Conservation (phyloP, 805 yeast species). For the Cyberlindnera misumaiensis region DNA sequence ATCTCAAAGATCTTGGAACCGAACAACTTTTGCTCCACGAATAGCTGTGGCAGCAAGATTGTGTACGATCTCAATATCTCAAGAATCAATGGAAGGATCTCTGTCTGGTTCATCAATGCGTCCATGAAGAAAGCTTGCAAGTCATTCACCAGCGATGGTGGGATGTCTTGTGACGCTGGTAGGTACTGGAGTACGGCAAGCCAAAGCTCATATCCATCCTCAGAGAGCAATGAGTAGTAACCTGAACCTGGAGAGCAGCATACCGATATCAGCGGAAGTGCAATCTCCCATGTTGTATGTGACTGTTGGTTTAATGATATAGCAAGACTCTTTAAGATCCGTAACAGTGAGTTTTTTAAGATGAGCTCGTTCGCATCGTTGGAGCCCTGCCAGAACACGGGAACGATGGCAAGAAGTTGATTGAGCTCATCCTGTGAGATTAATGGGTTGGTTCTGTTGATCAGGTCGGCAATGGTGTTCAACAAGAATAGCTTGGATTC, state of each 20-base stretch:
- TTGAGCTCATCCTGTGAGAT: constrained; percentile 44
- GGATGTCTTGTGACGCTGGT: constrained; percentile 29
- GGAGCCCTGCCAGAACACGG: constrained; percentile 68
- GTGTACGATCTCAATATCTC: constrained; percentile 60
- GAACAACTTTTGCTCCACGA: constrained; percentile 31
- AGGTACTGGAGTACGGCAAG: constrained; percentile 56
- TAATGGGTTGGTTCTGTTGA: constrained; percentile 60
- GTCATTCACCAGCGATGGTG: constrained; percentile 15
- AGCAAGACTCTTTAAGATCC: constrained; percentile 53
- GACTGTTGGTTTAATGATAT: constrained; percentile 49
- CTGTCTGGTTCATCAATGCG: constrained; percentile 67
- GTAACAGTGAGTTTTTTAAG: constrained; percentile 41
- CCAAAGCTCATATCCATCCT: constrained; percentile 88
- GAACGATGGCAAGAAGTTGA: constrained; percentile 52
- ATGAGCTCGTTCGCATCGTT: constrained; percentile 36
- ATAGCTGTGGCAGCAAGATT: constrained; percentile 35
- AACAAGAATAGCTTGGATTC: constrained; percentile 76
- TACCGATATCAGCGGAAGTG: constrained; percentile 55
- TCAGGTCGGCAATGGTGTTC: constrained; percentile 56
- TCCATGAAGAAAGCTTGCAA: constrained; percentile 34
- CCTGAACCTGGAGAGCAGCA: constrained; percentile 59
- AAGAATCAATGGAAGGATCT: constrained; percentile 57
- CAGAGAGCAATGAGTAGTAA: constrained; percentile 53
- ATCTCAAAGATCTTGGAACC: constrained; percentile 37
- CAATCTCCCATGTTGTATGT: constrained; percentile 43